phyloP scores from a whole-genome alignment of 306 rosid genomes.

The Fagus sylvatica region DNA sequence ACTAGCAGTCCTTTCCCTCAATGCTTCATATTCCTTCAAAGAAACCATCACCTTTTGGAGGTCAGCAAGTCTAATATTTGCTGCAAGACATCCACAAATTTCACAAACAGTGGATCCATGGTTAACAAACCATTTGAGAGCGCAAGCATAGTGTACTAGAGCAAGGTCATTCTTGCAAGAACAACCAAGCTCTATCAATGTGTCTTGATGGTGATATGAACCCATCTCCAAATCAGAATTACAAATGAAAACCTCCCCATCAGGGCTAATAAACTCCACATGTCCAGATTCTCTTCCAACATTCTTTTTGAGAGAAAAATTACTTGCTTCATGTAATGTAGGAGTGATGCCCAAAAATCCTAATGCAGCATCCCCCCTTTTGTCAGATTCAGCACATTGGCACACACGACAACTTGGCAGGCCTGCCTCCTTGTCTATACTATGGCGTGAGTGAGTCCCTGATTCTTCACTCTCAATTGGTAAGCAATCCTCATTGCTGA shows the following conservation, averaged over 20 bases:
- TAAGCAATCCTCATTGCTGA: constrained; percentile 33
- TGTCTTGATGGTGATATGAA: constrained; percentile 52
- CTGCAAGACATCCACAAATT: constrained; percentile 76
- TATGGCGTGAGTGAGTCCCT: constrained; percentile 50
- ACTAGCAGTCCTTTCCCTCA: constrained; percentile 81
- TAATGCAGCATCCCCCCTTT: constrained; percentile 74
- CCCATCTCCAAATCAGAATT: constrained; percentile 79
- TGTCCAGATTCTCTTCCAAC: constrained; percentile 45
- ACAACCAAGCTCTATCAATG: constrained; percentile 86
- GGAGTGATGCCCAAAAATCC: constrained; percentile 62
- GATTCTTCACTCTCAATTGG: constrained; percentile 44
- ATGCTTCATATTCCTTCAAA: constrained; percentile 76
- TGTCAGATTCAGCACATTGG: constrained; percentile 88
- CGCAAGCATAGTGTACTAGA: constrained; percentile 90
- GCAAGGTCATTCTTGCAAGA: constrained; percentile 95
- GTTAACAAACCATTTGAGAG: constrained; percentile 93
- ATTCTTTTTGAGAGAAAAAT: constrained; percentile 31
- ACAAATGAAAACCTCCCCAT: constrained; percentile 86
- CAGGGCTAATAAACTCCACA: constrained; percentile 80
- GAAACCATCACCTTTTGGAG: constrained; percentile 70
- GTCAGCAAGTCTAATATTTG: constrained; percentile 72
- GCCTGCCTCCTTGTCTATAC: constrained; percentile 60
- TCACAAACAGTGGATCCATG: constrained; percentile 96
- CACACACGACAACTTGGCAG: constrained; percentile 84
- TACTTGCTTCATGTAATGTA: constrained; percentile 40